Evolutionary conservation across 2,329 filamentous ascomycete genomes (phyloP), one percentile per base, ranked within the genome.

Genomic region (Proliferodiscus dingleyae): DNA sequence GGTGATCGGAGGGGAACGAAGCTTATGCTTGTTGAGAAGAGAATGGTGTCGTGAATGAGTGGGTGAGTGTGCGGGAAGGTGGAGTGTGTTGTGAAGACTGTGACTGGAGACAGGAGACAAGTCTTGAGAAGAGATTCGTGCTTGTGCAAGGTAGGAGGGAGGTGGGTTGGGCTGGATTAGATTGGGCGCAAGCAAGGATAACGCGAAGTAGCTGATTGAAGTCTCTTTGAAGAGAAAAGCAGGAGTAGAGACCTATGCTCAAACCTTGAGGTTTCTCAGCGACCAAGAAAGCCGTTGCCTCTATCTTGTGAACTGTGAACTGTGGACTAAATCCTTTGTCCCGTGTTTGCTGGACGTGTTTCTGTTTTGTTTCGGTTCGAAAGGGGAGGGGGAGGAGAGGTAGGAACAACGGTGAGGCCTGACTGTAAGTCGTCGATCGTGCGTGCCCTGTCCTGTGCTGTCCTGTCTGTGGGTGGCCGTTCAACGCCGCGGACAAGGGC

Each of bases 51-150:
- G 61, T 58, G 52, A 40, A 28, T 44, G 55, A 46, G 53, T 51
- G 50, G 65, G 60, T 64, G 41, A 37, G 55, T 57, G 47, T n/a
- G n/a, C 51, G 42, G 52, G 50, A 51, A 65, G 60, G 62, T 63
- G 59, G 48, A 50, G 65, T 59, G 61, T 64, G 58, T 58, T 60
- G 58, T 68, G 65, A 61, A 57, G 52, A 61, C 57, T 60, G 61
- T 15, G 29, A 32, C 29, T 32, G 59, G 45, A 55, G 55, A 59
- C 46, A 53, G 50, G 51, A 53, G 50, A 51, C 42, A 42, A 38
- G 46, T 54, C 49, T 56, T 52, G 47, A 53, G 45, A 50, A 50
- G 49, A 42, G 49, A 57, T 53, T 56, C 43, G 45, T 38, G 53
- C 49, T 56, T 54, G 52, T 52, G 53, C 38, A 47, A 45, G 50